A percentile compares a stretch with the other conserved stretches of the same genome.
These are phyloP conservation scores for rapeseed (Brassica napus) DNA, from an alignment of 345 rosid species.

Conservation along the genomic window DNA sequence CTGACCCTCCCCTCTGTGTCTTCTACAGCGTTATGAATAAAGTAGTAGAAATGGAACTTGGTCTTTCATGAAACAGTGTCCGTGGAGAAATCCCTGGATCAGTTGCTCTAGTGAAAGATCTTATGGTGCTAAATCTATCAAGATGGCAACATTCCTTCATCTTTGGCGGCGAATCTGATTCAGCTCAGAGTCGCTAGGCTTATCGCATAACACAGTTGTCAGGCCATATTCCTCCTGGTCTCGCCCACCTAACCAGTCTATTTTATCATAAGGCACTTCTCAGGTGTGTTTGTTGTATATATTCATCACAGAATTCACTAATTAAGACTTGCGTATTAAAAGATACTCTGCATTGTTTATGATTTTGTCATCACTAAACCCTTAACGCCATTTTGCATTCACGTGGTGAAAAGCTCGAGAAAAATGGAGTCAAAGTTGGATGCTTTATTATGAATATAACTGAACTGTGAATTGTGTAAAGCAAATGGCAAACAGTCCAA, in stretches of 20 bases:
- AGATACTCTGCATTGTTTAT: background rate
- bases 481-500: background rate
- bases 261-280: background rate
- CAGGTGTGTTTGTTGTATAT: background rate
- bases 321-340: background rate
- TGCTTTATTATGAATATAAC: conserved; percentile 10
- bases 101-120: background rate
- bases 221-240: no score
- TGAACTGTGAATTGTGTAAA: background rate
- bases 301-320: background rate
- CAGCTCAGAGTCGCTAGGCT: background rate
- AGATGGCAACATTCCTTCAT: background rate
- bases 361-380: background rate
- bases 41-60: background rate
- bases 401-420: background rate
- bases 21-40: no score
- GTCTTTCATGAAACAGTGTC: background rate
- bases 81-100: background rate
- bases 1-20: no score
- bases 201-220: background rate
- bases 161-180: background rate
- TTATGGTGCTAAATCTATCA: no score
- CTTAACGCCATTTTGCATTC: background rate
- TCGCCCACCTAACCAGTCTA: background rate
- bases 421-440: background rate